phyloP scores from a whole-genome alignment of 108 stramenopile species.

The Cyclotella choctawhatcheeana region DNA sequence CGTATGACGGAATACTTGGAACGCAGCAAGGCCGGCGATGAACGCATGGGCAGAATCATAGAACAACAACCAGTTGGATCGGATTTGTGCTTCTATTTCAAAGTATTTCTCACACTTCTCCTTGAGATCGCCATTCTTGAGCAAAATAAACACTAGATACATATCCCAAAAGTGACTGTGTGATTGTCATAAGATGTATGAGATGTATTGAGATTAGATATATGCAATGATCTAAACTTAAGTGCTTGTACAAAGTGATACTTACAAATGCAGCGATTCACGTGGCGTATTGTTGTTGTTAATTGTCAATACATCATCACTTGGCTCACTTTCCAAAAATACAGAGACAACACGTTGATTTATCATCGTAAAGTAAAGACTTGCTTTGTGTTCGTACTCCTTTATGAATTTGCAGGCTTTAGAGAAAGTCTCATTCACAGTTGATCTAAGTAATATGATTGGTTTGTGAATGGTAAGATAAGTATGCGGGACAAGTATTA shows the following conservation, averaged over 20 bases:
- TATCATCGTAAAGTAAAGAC: not conserved
- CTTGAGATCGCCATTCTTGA: no score
- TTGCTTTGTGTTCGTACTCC: not conserved
- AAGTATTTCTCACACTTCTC: not conserved
- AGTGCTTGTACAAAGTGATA: no score
- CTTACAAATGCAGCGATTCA: not conserved
- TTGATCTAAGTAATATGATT: no score
- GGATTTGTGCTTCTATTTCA: not conserved
- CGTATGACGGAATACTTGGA: slow-evolving; percentile 9
- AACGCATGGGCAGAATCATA: not conserved
- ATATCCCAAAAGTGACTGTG: no score
- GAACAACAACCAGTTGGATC: not conserved
- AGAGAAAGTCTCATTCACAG: not conserved
- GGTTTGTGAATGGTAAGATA: no score
- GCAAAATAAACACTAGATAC: no score
- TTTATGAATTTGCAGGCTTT: slow-evolving; percentile 8
- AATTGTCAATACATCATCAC: no score
- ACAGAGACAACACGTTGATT: not conserved
- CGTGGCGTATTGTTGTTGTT: not conserved
- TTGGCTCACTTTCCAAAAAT: no score
- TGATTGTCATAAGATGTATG: no score
- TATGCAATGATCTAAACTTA: no score
- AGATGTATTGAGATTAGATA: no score
- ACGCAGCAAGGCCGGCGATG: slow-evolving; percentile 13
- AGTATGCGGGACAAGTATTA: no score